Evolutionary conservation across 108 stramenopile species (phyloP).

Genomic region (Nitzschia palea): DNA sequence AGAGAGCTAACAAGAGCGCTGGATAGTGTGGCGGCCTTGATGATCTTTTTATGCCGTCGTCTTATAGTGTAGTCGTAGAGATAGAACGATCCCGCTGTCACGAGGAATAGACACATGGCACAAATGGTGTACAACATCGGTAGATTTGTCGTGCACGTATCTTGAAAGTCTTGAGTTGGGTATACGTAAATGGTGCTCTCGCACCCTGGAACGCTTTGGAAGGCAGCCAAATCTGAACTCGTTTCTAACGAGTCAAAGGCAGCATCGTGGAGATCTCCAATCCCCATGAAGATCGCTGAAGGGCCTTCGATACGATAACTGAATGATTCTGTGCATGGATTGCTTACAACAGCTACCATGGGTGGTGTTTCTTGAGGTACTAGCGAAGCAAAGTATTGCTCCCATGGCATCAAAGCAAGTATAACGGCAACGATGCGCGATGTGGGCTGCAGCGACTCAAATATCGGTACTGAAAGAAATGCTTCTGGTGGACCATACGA

Average conservation of each 20-base stretch:
- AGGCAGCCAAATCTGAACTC: background rate
- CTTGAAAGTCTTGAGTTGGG: constrained; percentile 19
- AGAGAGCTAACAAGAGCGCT: constrained; percentile 50
- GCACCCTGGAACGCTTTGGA: background rate
- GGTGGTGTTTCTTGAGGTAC: background rate
- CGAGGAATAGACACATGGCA: background rate
- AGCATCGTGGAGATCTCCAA: constrained; percentile 2
- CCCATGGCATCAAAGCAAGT: background rate
- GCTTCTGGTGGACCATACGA: background rate
- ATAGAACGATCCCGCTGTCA: background rate
- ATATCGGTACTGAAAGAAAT: background rate
- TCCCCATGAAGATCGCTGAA: background rate
- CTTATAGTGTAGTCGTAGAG: background rate
- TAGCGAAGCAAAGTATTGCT: background rate
- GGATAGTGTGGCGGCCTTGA: constrained; percentile 31
- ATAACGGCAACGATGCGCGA: background rate
- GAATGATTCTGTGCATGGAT: background rate
- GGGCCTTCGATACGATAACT: constrained; percentile 1
- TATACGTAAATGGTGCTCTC: constrained; percentile 7
- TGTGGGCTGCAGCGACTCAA: background rate
- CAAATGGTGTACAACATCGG: background rate
- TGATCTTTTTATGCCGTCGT: constrained; percentile 10
- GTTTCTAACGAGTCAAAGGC: background rate
- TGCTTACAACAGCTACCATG: background rate
- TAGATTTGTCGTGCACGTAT: background rate